Evolutionary conservation across 1,284 basidiomycete genomes (phyloP).

Genomic region (Cerrena zonata): DNA sequence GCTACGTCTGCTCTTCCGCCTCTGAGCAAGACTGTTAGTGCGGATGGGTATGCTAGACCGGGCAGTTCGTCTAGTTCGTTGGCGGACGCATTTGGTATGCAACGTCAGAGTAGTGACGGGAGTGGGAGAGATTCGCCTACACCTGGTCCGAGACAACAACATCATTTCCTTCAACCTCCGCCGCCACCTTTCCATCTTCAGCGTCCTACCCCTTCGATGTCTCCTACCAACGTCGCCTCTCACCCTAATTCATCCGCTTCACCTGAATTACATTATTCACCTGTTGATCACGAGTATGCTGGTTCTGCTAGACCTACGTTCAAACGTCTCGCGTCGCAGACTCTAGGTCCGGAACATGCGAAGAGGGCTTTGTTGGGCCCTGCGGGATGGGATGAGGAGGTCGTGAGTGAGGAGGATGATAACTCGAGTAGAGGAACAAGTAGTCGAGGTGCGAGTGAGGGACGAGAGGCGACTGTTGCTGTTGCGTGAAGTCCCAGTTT

Average conservation of each 20-base stretch:
- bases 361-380: conserved; percentile 46
- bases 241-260: not conserved
- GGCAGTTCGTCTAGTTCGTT: conserved; percentile 33
- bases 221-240: not conserved
- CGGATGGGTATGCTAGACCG: conserved; percentile 24
- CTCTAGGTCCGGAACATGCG: conserved; percentile 50
- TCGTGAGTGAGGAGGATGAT: not conserved
- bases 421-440: not conserved
- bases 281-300: not conserved
- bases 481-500: no score
- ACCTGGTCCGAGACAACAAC: conserved; percentile 3
- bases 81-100: conserved; percentile 30
- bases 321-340: conserved; percentile 67
- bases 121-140: conserved; percentile 5
- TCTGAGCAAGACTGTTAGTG: not conserved
- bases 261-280: no score
- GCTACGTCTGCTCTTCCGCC: not conserved
- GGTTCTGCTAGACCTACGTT: conserved; percentile 48
- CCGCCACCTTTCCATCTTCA: not conserved
- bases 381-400: conserved; percentile 27
- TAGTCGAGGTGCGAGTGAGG: not conserved
- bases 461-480: no score
- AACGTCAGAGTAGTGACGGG: not conserved
- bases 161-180: not conserved
- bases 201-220: not conserved